Percentiles rank a stretch among this genome's conserved stretches.
phyloP scores from a whole-genome alignment of 2,329 filamentous ascomycete genomes.

The Aspergillus sp. region DNA sequence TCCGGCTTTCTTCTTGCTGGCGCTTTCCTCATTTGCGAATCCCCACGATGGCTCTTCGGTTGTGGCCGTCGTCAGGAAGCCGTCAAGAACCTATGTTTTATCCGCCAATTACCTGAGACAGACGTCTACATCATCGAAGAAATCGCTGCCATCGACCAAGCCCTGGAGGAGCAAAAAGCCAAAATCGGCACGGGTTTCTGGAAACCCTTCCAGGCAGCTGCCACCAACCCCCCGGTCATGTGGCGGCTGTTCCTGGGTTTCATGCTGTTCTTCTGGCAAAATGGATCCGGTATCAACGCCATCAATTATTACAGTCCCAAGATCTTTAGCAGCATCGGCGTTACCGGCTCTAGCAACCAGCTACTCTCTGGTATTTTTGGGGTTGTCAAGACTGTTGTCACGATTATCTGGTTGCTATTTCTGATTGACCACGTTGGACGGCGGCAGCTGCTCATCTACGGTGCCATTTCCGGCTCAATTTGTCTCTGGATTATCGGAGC shows the following conservation, averaged over 20 bases:
- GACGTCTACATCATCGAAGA: slow-evolving; percentile 64
- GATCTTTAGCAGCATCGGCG: slow-evolving; percentile 57
- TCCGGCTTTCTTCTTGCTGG: slow-evolving; percentile 39
- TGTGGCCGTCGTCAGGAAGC: slow-evolving; percentile 61
- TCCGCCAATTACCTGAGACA: slow-evolving; percentile 31
- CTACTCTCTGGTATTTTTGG: slow-evolving; percentile 69
- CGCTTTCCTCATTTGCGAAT: slow-evolving; percentile 54
- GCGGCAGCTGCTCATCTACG: slow-evolving; percentile 56
- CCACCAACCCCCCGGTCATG: slow-evolving; percentile 49
- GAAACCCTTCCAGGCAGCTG: slow-evolving; percentile 56
- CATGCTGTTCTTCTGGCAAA: slow-evolving; percentile 72
- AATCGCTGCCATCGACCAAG: slow-evolving; percentile 59
- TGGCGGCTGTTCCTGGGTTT: slow-evolving; percentile 66
- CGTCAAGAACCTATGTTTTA: slow-evolving; percentile 44
- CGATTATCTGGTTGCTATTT: slow-evolving; percentile 59
- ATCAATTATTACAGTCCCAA: slow-evolving; percentile 68
- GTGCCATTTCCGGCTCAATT: slow-evolving; percentile 49
- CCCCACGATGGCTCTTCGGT: slow-evolving; percentile 59
- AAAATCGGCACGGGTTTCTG: slow-evolving; percentile 64
- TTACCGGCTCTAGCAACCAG: slow-evolving; percentile 48
- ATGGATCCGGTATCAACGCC: slow-evolving; percentile 68
- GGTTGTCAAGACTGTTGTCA: slow-evolving; percentile 62
- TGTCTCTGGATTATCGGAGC: slow-evolving; percentile 28
- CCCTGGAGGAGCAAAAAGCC: slow-evolving; percentile 54
- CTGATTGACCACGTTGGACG: slow-evolving; percentile 58